phyloP scores from a whole-genome alignment of 805 yeast species.

The Metschnikowia lachancei region DNA sequence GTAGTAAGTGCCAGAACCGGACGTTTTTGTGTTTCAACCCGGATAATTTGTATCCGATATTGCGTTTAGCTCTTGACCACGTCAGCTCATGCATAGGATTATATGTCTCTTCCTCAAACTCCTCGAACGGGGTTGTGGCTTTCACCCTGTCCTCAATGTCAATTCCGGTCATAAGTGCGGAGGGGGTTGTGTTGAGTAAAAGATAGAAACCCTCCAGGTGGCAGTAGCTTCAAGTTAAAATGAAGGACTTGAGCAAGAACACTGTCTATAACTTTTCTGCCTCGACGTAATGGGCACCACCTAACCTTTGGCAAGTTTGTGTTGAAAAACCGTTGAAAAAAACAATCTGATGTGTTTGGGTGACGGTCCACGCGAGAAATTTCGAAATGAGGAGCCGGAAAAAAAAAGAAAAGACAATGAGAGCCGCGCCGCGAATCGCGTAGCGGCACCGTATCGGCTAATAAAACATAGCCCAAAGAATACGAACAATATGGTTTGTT shows the following conservation, averaged over 20 bases:
- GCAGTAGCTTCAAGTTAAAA: neutral
- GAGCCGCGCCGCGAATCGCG: slow-evolving; percentile 1
- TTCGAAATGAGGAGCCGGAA: slow-evolving; percentile 2
- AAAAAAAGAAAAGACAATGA: slow-evolving; percentile 2
- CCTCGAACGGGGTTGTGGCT: slow-evolving; percentile 3
- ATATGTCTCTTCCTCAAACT: slow-evolving; percentile 5
- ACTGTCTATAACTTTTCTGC: neutral
- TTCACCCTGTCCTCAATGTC: slow-evolving; percentile 5
- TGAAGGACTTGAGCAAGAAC: neutral
- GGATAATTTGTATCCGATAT: neutral
- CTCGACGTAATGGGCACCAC: neutral
- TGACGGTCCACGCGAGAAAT: slow-evolving; percentile 7
- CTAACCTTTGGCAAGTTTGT: slow-evolving; percentile 1
- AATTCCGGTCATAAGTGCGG: slow-evolving; percentile 3
- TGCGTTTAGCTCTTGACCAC: slow-evolving; percentile 2
- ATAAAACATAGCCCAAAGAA: too few relatives aligned
- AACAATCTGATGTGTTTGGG: neutral
- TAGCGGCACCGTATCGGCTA: neutral
- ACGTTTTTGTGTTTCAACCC: slow-evolving; percentile 2
- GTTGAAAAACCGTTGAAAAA: neutral
- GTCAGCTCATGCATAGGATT: neutral
- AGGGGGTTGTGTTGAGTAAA: neutral
- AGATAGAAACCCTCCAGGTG: neutral
- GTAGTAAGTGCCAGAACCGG: slow-evolving; percentile 5
- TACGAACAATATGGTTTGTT: too few relatives aligned